Percentiles rank a stretch among this genome's conserved stretches.
Conservation (phyloP, 495 filamentous ascomycete species). For the Podospora australis region DNA sequence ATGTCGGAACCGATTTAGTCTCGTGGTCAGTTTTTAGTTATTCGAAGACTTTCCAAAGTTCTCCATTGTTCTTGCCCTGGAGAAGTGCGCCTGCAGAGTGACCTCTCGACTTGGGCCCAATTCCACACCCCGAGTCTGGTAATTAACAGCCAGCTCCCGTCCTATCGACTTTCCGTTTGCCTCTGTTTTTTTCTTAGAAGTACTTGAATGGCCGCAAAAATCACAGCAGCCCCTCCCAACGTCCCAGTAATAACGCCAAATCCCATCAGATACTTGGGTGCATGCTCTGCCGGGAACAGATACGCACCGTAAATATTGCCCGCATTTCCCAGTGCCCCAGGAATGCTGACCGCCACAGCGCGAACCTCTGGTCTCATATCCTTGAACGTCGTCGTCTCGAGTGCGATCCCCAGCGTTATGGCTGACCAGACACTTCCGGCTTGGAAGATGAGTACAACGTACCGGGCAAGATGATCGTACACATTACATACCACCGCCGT, state of each 20-base stretch:
- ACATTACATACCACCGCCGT: constrained; percentile 38
- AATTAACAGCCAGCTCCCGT: too few species aligned
- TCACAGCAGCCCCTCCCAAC: not conserved
- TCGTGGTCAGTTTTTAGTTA: too few species aligned
- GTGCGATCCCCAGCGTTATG: constrained; percentile 39
- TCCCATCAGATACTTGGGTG: constrained; percentile 22
- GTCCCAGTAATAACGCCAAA: constrained; percentile 17
- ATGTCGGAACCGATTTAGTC: too few species aligned
- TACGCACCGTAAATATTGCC: constrained; percentile 44
- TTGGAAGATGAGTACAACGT: constrained; percentile 48
- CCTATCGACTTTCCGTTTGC: too few species aligned
- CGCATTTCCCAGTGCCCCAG: constrained; percentile 46
- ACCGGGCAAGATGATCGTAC: constrained; percentile 41
- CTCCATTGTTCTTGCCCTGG: too few species aligned
- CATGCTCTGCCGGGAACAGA: constrained; percentile 24
- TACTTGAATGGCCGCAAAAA: too few species aligned
- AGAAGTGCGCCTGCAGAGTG: too few species aligned
- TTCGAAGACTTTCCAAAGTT: too few species aligned
- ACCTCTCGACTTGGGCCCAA: too few species aligned
- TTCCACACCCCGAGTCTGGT: too few species aligned
- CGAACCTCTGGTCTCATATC: constrained; percentile 36
- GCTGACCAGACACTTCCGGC: constrained; percentile 44
- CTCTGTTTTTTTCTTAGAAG: too few species aligned
- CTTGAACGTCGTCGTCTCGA: constrained; percentile 35
- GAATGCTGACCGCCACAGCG: constrained; percentile 42